Evolutionary conservation across 805 yeast species (phyloP).

Genomic region (Candida takata): DNA sequence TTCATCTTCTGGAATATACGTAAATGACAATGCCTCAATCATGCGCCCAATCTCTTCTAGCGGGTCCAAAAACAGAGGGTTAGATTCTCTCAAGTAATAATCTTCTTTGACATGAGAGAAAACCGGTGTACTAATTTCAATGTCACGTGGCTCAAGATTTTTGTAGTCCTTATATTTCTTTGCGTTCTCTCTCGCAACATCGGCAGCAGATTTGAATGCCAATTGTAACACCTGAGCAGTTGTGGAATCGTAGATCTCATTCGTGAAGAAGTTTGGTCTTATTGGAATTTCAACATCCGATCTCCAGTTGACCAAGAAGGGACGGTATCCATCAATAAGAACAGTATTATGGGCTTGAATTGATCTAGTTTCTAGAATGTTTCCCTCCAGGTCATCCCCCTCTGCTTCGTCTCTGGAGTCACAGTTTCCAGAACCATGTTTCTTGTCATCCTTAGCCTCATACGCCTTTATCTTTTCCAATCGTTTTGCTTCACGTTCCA

Average conservation of each 20-base stretch:
- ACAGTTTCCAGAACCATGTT: too few species aligned
- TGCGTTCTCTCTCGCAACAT: slow-evolving; percentile 11
- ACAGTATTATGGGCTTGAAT: not conserved
- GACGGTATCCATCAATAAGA: slow-evolving; percentile 20
- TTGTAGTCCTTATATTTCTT: slow-evolving; percentile 25
- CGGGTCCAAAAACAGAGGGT: slow-evolving; percentile 54
- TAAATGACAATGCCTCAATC: slow-evolving; percentile 36
- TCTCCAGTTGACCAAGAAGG: slow-evolving; percentile 16
- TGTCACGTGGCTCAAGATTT: slow-evolving; percentile 19
- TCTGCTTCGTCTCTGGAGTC: too few species aligned
- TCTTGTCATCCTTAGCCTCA: too few species aligned
- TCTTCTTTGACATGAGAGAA: slow-evolving; percentile 44
- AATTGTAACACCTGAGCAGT: slow-evolving; percentile 12
- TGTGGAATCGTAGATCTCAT: slow-evolving; percentile 22
- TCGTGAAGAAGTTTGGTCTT: slow-evolving; percentile 25
- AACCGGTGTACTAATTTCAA: slow-evolving; percentile 24
- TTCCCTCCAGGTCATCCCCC: slow-evolving; percentile 1
- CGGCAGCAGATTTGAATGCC: slow-evolving; percentile 17
- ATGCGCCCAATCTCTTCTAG: slow-evolving; percentile 50
- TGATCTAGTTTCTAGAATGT: slow-evolving; percentile 1
- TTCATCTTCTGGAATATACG: slow-evolving; percentile 34
- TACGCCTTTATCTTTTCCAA: not conserved
- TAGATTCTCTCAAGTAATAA: slow-evolving; percentile 42
- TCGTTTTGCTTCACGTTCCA: not conserved
- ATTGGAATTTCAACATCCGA: slow-evolving; percentile 20